Evolutionary conservation across 2,329 filamentous ascomycete species (phyloP).

Genomic region (Triangularia setosa): DNA sequence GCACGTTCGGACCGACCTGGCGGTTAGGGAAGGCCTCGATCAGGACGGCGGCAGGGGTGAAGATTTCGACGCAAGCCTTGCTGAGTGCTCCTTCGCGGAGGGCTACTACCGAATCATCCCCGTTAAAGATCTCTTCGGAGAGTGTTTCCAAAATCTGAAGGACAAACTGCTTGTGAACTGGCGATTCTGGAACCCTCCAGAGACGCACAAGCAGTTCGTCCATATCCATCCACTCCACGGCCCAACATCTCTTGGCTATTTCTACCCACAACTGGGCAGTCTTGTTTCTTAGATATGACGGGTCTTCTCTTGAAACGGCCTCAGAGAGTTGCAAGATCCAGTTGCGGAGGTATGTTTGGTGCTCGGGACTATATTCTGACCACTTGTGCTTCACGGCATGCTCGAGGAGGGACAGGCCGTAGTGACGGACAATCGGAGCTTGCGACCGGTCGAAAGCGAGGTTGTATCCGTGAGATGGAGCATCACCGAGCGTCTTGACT

Average conservation of each 20-base stretch:
- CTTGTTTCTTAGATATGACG: slow-evolving; percentile 85
- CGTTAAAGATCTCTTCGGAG: slow-evolving; percentile 89
- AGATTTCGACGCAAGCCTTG: slow-evolving; percentile 88
- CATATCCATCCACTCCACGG: slow-evolving; percentile 91
- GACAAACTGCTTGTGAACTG: slow-evolving; percentile 76
- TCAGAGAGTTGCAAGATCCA: slow-evolving; percentile 80
- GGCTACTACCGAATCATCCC: slow-evolving; percentile 81
- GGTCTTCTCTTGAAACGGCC: slow-evolving; percentile 66
- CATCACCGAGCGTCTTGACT: slow-evolving; percentile 73
- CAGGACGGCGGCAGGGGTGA: slow-evolving; percentile 74
- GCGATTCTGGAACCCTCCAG: slow-evolving; percentile 67
- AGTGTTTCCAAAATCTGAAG: slow-evolving; percentile 84
- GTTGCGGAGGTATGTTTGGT: slow-evolving; percentile 64
- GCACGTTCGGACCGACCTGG: slow-evolving; percentile 63
- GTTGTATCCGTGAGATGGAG: slow-evolving; percentile 78
- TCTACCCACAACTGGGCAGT: slow-evolving; percentile 93
- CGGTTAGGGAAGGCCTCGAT: slow-evolving; percentile 72
- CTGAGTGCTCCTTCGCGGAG: slow-evolving; percentile 80
- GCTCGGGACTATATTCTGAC: slow-evolving; percentile 65
- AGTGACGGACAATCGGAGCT: slow-evolving; percentile 82
- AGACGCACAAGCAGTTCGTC: slow-evolving; percentile 76
- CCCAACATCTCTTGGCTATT: slow-evolving; percentile 89
- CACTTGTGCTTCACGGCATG: slow-evolving; percentile 84
- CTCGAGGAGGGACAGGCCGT: slow-evolving; percentile 87
- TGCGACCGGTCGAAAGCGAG: slow-evolving; percentile 74